Evolutionary conservation across 495 filamentous ascomycete species (phyloP).

Genomic region (Diplogelasinospora grovesii): DNA sequence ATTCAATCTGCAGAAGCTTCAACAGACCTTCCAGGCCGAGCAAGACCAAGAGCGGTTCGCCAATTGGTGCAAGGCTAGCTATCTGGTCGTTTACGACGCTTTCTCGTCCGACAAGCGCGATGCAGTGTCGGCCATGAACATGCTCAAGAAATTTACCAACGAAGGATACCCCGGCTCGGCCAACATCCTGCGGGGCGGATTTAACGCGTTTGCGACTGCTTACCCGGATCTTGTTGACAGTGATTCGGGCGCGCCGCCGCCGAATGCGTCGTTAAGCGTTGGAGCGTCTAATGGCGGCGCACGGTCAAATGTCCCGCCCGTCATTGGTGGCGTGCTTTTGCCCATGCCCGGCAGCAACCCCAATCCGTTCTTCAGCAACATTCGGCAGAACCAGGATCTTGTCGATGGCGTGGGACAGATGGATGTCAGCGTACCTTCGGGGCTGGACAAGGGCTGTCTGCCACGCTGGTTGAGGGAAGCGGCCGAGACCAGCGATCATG

Average conservation of each 20-base stretch:
- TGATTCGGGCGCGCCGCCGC: slow-evolving; percentile 28
- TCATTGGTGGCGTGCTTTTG: slow-evolving; percentile 81
- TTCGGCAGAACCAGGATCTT: slow-evolving; percentile 94
- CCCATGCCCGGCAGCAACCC: slow-evolving; percentile 58
- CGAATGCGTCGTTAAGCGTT: slow-evolving; percentile 28
- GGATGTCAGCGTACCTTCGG: slow-evolving; percentile 60
- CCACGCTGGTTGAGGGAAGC: slow-evolving; percentile 74
- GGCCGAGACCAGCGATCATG: slow-evolving; percentile 57
- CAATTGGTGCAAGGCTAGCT: slow-evolving; percentile 62
- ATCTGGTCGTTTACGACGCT: slow-evolving; percentile 83
- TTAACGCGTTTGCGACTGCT: slow-evolving; percentile 41
- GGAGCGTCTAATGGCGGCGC: slow-evolving; percentile 24
- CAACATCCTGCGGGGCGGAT: slow-evolving; percentile 62
- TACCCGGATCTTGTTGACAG: slow-evolving; percentile 45
- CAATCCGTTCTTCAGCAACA: slow-evolving; percentile 94
- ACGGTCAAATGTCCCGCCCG: slow-evolving; percentile 54
- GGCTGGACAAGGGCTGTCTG: slow-evolving; percentile 49
- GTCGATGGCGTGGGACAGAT: slow-evolving; percentile 92
- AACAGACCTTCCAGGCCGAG: slow-evolving; percentile 76
- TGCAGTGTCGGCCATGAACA: slow-evolving; percentile 67
- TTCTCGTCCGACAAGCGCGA: slow-evolving; percentile 71
- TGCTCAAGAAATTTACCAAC: slow-evolving; percentile 81
- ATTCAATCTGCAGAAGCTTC: slow-evolving; percentile 84
- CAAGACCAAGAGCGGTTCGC: slow-evolving; percentile 68
- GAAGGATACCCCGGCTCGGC: slow-evolving; percentile 75